A percentile compares a stretch with the other conserved stretches of the same genome.
Conservation (phyloP, 2,329 filamentous ascomycete genomes). For the Dothidotthia symphoricarpi region DNA sequence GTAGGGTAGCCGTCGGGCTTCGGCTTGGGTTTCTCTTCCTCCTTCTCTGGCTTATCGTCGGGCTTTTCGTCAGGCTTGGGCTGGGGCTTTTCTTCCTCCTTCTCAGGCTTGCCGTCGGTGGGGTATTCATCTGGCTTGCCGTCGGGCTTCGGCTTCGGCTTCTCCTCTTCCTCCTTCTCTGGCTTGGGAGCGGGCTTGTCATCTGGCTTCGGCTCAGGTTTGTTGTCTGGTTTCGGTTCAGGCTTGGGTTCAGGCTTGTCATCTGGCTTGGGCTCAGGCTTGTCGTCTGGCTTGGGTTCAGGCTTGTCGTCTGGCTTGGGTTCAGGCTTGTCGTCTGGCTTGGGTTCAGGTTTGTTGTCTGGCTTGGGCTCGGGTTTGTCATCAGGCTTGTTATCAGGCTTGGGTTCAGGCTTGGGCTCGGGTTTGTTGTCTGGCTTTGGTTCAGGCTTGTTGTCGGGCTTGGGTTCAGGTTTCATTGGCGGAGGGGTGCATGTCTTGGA, state of each 20-base stretch:
- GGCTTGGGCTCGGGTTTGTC: background rate
- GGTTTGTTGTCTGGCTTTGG: background rate
- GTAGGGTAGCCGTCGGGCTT: no score
- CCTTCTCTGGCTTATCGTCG: background rate
- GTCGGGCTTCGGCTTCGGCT: constrained; percentile 1
- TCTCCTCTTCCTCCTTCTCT: background rate
- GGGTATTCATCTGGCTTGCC: no score
- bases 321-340: background rate
- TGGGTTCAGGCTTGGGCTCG: background rate
- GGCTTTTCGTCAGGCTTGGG: background rate
- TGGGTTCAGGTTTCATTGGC: background rate
- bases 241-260: background rate
- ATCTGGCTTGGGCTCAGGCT: background rate
- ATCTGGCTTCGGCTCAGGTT: background rate
- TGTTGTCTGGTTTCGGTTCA: background rate
- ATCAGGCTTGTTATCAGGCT: background rate
- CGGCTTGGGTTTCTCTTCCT: background rate
- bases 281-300: background rate
- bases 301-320: background rate
- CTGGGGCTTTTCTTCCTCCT: background rate
- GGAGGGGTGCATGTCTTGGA: no score
- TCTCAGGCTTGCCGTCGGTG: no score
- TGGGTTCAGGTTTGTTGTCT: background rate
- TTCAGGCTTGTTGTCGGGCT: background rate
- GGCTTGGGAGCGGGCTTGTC: background rate